These are phyloP conservation scores for Penicillium sumatraense DNA, from an alignment of 2,329 filamentous ascomycete genomes.

Conservation along the genomic window DNA sequence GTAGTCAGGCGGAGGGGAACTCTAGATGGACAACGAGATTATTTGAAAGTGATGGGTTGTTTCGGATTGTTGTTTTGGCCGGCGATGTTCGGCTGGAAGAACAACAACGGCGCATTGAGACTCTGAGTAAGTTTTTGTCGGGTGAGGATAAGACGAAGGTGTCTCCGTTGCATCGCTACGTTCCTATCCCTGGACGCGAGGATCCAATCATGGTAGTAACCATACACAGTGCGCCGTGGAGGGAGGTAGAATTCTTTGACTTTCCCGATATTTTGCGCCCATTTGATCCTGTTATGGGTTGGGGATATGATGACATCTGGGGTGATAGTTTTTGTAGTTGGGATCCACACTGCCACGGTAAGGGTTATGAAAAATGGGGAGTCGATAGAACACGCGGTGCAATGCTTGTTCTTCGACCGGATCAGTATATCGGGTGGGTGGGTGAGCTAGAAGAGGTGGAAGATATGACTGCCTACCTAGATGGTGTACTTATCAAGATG, in stretches of 20 bases:
- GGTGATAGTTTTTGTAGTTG: constrained; percentile 51
- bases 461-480: constrained; percentile 26
- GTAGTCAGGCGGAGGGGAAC: constrained; percentile 19
- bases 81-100: background rate
- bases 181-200: constrained; percentile 41
- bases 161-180: constrained; percentile 50
- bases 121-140: constrained; percentile 52
- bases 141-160: background rate
- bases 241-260: constrained; percentile 56
- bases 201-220: constrained; percentile 64
- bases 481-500: constrained; percentile 21
- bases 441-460: constrained; percentile 31
- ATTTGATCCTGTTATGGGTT: constrained; percentile 54
- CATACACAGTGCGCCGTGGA: constrained; percentile 60
- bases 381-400: constrained; percentile 28
- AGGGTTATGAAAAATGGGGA: constrained; percentile 32
- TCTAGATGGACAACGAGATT: constrained; percentile 15
- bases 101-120: constrained; percentile 36
- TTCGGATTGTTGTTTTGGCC: background rate
- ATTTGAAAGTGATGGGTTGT: background rate
- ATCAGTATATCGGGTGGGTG: constrained; percentile 37
- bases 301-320: constrained; percentile 63
- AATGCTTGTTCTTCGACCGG: constrained; percentile 28
- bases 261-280: constrained; percentile 55
- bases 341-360: constrained; percentile 30